phyloP scores from a whole-genome alignment of 345 rosid genomes.

The Eucalyptus sp. region DNA sequence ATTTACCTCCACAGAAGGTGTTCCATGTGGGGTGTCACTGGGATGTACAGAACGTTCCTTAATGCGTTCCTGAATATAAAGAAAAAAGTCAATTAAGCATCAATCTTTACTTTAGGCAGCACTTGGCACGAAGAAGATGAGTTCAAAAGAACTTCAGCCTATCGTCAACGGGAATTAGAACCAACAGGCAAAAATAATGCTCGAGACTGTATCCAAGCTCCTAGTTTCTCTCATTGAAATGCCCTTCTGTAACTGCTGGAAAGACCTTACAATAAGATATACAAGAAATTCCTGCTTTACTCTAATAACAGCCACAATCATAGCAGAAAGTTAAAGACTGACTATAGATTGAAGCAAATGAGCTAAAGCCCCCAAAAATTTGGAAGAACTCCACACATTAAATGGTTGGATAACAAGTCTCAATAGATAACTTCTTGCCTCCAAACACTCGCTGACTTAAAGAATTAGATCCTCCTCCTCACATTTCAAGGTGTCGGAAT shows the following conservation, averaged over 20 bases:
- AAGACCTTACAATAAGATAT: not conserved
- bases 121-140: not conserved
- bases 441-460: slow-evolving; percentile 86
- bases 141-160: not conserved
- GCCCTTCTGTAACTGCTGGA: not conserved
- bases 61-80: slow-evolving; percentile 53
- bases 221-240: not conserved
- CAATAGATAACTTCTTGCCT: slow-evolving; percentile 40
- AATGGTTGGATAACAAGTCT: not conserved
- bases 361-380: not conserved
- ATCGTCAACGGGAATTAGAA: not conserved
- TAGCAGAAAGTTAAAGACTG: not conserved
- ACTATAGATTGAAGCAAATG: not conserved
- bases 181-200: not conserved
- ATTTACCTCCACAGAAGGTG: slow-evolving; percentile 50
- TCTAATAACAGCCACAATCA: not conserved
- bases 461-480: slow-evolving; percentile 75
- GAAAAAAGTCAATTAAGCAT: not conserved
- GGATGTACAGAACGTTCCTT: slow-evolving; percentile 64
- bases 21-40: slow-evolving; percentile 33
- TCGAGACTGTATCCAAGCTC: not conserved
- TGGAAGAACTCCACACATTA: not conserved
- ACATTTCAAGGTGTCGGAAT: slow-evolving; percentile 47
- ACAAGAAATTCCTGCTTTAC: not conserved
- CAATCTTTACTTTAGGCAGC: not conserved